Evolutionary conservation across 352 stramenopile species (phyloP).

Genomic region (Pythium dissotocum): DNA sequence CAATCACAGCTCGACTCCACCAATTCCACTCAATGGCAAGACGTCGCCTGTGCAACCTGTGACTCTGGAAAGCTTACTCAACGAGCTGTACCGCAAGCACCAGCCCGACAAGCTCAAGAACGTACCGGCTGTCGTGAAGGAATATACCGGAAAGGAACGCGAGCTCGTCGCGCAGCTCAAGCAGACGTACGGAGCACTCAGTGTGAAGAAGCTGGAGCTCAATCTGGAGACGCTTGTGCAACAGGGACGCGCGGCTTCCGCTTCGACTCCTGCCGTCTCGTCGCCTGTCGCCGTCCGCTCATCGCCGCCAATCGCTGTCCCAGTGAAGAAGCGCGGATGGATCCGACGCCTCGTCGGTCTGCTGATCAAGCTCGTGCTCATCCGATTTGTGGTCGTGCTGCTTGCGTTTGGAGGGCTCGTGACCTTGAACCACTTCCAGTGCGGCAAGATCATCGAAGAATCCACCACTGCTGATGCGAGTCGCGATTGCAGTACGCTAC

Average conservation of each 20-base stretch:
- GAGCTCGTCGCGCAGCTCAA: constrained; percentile 62
- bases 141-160: constrained; percentile 68
- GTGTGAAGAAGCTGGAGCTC: constrained; percentile 70
- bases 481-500: not conserved
- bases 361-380: constrained; percentile 21
- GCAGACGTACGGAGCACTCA: constrained; percentile 72
- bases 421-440: constrained; percentile 10
- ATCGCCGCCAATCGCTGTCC: not conserved
- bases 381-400: constrained; percentile 2
- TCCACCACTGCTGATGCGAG: not conserved
- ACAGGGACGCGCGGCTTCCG: not conserved
- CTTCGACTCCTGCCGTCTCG: not conserved
- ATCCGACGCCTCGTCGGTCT: constrained; percentile 26
- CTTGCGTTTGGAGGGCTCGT: constrained; percentile 20
- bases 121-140: constrained; percentile 47
- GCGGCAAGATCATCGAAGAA: not conserved
- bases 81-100: constrained; percentile 73
- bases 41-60: constrained; percentile 12
- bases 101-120: constrained; percentile 77
- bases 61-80: constrained; percentile 57
- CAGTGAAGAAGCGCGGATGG: constrained; percentile 11
- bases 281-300: not conserved
- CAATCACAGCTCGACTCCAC: not conserved
- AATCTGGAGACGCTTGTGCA: constrained; percentile 49
- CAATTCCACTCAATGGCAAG: not conserved